Conservation (phyloP, 2,329 filamentous ascomycete genomes). For the Aspergillus alliaceus region DNA sequence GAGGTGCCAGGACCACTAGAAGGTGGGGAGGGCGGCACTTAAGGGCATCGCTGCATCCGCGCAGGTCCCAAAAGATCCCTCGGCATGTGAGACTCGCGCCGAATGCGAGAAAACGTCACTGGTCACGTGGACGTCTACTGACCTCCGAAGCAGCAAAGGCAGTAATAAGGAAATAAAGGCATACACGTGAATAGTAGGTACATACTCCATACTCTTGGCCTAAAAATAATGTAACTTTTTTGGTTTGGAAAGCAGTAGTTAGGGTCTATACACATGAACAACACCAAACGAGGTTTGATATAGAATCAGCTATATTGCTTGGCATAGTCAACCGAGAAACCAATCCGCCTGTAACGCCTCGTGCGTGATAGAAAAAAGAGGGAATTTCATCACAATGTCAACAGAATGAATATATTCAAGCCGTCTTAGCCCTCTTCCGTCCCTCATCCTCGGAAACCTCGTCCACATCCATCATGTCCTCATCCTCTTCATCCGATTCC, state of each 20-base stretch:
- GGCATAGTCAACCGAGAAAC: conserved; percentile 12
- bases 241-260: not conserved
- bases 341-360: conserved; percentile 18
- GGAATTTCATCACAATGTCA: conserved; percentile 26
- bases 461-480: conserved; percentile 50
- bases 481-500: conserved; percentile 54
- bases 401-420: conserved; percentile 24
- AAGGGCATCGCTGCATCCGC: conserved; percentile 23
- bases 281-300: not conserved
- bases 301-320: conserved; percentile 2
- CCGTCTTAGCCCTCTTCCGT: conserved; percentile 33
- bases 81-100: conserved; percentile 40
- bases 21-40: conserved; percentile 28
- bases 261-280: conserved; percentile 1
- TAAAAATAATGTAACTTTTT: too few relatives aligned
- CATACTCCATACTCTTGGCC: too few relatives aligned
- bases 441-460: conserved; percentile 38
- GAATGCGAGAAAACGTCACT: conserved; percentile 29
- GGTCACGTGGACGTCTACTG: conserved; percentile 28
- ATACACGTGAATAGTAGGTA: not conserved
- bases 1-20: conserved; percentile 2
- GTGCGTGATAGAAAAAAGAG: conserved; percentile 16
- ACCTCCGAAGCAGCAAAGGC: not conserved
- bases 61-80: conserved; percentile 31
- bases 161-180: too few relatives aligned